Conservation (phyloP, 306 rosid genomes). For the Begonia peltatifolia region DNA sequence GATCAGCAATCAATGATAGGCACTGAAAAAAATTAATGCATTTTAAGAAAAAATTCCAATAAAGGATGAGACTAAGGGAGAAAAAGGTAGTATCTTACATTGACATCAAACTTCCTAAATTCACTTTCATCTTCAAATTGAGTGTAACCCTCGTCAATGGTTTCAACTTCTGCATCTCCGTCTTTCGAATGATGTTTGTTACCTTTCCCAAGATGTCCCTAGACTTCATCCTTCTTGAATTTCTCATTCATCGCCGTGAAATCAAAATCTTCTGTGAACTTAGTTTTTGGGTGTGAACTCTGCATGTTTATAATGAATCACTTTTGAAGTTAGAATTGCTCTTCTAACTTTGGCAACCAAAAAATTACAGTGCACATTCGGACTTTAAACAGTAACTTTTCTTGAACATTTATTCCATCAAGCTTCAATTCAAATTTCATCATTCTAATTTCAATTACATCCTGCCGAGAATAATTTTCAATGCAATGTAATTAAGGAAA, state of each 20-base stretch:
- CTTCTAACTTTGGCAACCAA: too few relatives aligned
- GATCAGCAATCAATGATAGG: conserved; percentile 7
- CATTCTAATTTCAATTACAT: too few relatives aligned
- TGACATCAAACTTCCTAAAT: conserved; percentile 26
- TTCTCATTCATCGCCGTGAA: conserved; percentile 94
- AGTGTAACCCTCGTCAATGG: conserved; percentile 41
- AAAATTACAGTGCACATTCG: too few relatives aligned
- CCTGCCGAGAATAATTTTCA: too few relatives aligned
- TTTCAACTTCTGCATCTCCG: conserved; percentile 42
- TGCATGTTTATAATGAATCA: conserved; percentile 12
- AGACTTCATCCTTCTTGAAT: conserved; percentile 93
- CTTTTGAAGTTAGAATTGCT: too few relatives aligned
- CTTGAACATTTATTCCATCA: too few relatives aligned
- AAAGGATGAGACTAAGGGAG: neutral
- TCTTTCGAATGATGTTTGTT: conserved; percentile 38
- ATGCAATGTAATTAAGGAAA: too few relatives aligned
- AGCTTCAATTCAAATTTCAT: too few relatives aligned
- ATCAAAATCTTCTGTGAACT: conserved; percentile 87
- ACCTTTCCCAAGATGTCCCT: conserved; percentile 88
- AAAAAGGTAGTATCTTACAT: conserved; percentile 25
- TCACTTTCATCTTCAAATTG: too few relatives aligned
- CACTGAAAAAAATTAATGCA: conserved; percentile 1
- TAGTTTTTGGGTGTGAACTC: conserved; percentile 47
- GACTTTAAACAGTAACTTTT: too few relatives aligned
- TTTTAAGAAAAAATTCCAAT: neutral